A percentile compares a stretch with the other conserved stretches of the same genome.
These are phyloP conservation scores for Opeltia flavorubescens DNA, from an alignment of 495 filamentous ascomycete species.

Conservation along the genomic window DNA sequence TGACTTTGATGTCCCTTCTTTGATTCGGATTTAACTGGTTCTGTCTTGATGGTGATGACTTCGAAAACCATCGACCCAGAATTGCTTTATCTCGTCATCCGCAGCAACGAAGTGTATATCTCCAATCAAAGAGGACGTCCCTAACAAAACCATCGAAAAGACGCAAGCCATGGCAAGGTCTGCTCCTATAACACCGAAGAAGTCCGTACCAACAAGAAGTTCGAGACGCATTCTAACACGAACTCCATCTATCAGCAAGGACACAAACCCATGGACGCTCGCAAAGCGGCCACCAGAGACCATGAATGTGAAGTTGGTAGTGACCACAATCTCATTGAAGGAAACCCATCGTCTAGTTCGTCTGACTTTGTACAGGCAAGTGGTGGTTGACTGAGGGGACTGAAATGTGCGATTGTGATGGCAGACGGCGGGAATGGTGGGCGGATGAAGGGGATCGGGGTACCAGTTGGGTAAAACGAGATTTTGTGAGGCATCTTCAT, in stretches of 20 bases:
- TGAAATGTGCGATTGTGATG: no score
- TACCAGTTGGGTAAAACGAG: conserved; percentile 1
- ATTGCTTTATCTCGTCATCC: background rate
- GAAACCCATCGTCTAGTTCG: no score
- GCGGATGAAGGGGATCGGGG: conserved; percentile 11
- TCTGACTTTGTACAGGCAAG: no score
- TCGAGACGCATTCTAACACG: background rate
- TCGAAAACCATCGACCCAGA: no score
- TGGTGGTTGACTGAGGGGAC: no score
- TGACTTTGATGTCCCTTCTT: no score
- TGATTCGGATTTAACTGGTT: no score
- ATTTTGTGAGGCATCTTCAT: conserved; percentile 2
- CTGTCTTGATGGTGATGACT: no score
- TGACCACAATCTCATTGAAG: no score
- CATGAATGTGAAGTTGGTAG: conserved; percentile 3
- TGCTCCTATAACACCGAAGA: background rate
- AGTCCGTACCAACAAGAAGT: background rate
- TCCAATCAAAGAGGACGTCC: no score
- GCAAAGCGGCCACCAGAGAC: conserved; percentile 8
- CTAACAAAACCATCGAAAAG: background rate
- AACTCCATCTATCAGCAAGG: background rate
- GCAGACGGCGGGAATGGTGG: conserved; percentile 12
- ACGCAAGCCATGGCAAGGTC: background rate
- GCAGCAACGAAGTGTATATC: background rate
- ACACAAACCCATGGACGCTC: conserved; percentile 11